These are phyloP conservation scores for Rhodotorula kratochvilovae DNA, from an alignment of 768 basidiomycete genomes.

Conservation along the genomic window DNA sequence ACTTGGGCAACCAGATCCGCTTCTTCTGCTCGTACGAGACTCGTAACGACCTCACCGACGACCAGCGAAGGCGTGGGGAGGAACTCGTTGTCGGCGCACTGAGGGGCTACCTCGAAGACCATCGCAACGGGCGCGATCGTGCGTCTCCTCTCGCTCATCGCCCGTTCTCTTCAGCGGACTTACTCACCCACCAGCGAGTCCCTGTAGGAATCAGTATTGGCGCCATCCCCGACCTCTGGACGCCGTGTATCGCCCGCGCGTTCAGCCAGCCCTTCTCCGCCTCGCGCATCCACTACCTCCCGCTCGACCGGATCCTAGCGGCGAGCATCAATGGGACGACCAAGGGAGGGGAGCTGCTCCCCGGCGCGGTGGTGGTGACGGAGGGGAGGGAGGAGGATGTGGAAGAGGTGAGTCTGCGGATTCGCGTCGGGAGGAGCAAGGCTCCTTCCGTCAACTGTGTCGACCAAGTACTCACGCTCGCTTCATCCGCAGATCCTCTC, in stretches of 20 bases:
- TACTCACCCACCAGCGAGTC: too few species aligned
- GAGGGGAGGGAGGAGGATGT: not conserved
- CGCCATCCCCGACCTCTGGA: constrained; percentile 19
- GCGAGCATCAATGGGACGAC: too few species aligned
- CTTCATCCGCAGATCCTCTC: constrained; percentile 18
- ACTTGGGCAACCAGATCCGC: constrained; percentile 21
- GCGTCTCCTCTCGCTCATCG: not conserved
- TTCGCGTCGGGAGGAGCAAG: too few species aligned
- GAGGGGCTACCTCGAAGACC: not conserved
- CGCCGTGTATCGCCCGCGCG: not conserved
- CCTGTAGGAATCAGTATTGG: constrained; percentile 23
- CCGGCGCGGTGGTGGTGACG: not conserved
- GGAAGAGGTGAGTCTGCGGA: not conserved
- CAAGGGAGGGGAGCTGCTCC: not conserved
- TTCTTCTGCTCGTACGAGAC: constrained; percentile 19
- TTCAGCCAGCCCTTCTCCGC: constrained; percentile 6
- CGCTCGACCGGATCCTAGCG: not conserved
- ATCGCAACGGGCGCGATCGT: not conserved
- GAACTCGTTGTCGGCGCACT: not conserved
- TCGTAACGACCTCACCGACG: too few species aligned
- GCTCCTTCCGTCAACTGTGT: too few species aligned
- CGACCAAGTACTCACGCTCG: too few species aligned
- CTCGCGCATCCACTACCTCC: constrained; percentile 11
- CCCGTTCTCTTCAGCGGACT: not conserved
- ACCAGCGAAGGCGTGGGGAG: not conserved